phyloP scores from a whole-genome alignment of 345 rosid genomes.

The Gossypium sturtianum region DNA sequence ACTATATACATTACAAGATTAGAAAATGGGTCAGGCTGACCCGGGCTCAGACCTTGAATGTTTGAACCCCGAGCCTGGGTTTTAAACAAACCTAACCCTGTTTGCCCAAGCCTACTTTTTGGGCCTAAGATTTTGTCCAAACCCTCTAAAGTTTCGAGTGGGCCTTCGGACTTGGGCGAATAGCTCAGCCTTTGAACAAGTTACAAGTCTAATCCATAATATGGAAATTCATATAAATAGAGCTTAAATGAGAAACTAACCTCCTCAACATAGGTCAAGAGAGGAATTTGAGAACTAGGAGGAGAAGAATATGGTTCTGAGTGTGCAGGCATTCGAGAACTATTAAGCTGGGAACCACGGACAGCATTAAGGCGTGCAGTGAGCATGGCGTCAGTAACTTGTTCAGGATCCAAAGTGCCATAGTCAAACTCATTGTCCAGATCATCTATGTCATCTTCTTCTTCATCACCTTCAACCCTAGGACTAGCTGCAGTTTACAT shows the following conservation, averaged over 20 bases:
- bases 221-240: background rate
- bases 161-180: too few species aligned
- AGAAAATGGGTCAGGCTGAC: too few species aligned
- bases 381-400: slow-evolving; percentile 50
- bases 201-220: too few species aligned
- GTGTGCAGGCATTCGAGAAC: slow-evolving; percentile 34
- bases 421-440: slow-evolving; percentile 86
- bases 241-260: slow-evolving; percentile 28
- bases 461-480: slow-evolving; percentile 93
- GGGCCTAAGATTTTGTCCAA: too few species aligned
- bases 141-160: too few species aligned
- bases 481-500: slow-evolving; percentile 64
- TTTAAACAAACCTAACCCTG: too few species aligned
- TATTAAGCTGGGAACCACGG: slow-evolving; percentile 31
- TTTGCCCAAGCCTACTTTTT: too few species aligned
- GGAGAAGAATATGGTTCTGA: slow-evolving; percentile 70
- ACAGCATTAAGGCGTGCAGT: slow-evolving; percentile 52
- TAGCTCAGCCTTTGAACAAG: too few species aligned
- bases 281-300: slow-evolving; percentile 67
- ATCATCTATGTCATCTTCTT: slow-evolving; percentile 90
- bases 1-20: too few species aligned
- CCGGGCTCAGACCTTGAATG: too few species aligned
- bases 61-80: too few species aligned
- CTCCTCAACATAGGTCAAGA: slow-evolving; percentile 86
- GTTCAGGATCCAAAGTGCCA: slow-evolving; percentile 55